Base-by-base conservation (phyloP, 257 asterid species). In the Prunella vulgaris region DNA sequence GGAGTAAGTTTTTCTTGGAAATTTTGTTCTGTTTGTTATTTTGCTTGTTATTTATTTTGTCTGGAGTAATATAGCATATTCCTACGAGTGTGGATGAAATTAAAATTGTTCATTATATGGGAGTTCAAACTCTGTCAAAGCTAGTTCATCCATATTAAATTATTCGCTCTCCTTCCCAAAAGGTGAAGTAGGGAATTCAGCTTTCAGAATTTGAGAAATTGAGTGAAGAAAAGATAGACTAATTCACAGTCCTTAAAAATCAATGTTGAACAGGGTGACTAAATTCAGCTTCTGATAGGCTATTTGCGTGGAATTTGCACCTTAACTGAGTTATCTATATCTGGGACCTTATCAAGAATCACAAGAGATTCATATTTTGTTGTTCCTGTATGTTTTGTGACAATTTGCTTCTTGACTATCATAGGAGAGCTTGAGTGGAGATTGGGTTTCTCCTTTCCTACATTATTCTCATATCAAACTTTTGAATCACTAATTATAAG, bases 1-100 rank as follows among this genome's bases (percentile, higher is more conserved):
- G 83, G 96, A 91, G 99, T 93, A 82, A 77, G 96, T 80, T 72
- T 64, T 53, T 60, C 66, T 61, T 35, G 60, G n/a, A 71, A 40
- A 17, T 24, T 68, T 32, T 8, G 3, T n/a, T 24, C 12, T 46
- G 48, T n/a, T n/a, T n/a, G n/a, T n/a, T n/a, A n/a, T n/a, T n/a
- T n/a, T n/a, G n/a, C n/a, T n/a, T n/a, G n/a, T n/a, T n/a, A n/a
- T n/a, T n/a, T n/a, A n/a, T n/a, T n/a, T n/a, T n/a, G n/a, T n/a
- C n/a, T n/a, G n/a, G n/a, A n/a, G n/a, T n/a, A n/a, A n/a, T n/a
- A n/a, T n/a, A n/a, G n/a, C n/a, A n/a, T n/a, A n/a, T n/a, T n/a
- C n/a, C n/a, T n/a, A n/a, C n/a, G n/a, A n/a, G n/a, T n/a, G n/a
- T n/a, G n/a, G n/a, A n/a, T n/a, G n/a, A n/a, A n/a, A n/a, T n/a